Evolutionary conservation across 306 rosid genomes (phyloP).

Genomic region (Purshia tridentata): DNA sequence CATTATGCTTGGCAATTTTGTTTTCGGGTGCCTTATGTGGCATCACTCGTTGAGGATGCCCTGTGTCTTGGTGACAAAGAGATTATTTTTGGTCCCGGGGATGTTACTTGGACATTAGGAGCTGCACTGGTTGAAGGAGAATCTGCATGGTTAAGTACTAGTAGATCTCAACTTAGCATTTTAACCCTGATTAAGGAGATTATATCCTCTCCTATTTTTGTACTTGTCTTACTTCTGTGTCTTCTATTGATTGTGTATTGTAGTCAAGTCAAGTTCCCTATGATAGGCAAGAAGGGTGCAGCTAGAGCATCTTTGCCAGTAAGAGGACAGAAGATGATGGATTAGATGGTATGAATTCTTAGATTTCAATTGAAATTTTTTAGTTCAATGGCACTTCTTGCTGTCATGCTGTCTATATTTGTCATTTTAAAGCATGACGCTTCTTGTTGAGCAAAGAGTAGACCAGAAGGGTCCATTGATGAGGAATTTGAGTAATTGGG

Average conservation of each 20-base stretch:
- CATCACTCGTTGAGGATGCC: constrained; percentile 71
- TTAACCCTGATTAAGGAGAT: constrained; percentile 35
- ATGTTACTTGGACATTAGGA: constrained; percentile 85
- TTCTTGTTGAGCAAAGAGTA: too few relatives aligned
- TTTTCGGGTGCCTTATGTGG: constrained; percentile 77
- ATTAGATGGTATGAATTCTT: neutral
- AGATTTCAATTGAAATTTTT: neutral
- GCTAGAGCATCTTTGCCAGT: constrained; percentile 40
- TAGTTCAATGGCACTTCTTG: neutral
- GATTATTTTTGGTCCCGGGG: constrained; percentile 77
- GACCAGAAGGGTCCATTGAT: too few relatives aligned
- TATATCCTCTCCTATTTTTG: constrained; percentile 51
- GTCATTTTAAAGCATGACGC: too few relatives aligned
- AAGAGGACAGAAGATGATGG: constrained; percentile 15
- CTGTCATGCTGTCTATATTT: too few relatives aligned
- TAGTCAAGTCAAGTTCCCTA: constrained; percentile 68
- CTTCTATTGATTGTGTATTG: constrained; percentile 56
- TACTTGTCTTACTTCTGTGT: constrained; percentile 57
- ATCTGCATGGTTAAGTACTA: constrained; percentile 36
- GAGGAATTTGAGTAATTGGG: too few relatives aligned
- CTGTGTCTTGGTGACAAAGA: constrained; percentile 65
- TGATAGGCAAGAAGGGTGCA: constrained; percentile 53
- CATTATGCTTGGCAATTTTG: constrained; percentile 53
- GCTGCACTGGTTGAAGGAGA: constrained; percentile 74
- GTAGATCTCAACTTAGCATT: constrained; percentile 31